These are phyloP conservation scores for Ceratobasidium sp. DNA, from an alignment of 1,284 basidiomycete genomes.

Conservation along the genomic window DNA sequence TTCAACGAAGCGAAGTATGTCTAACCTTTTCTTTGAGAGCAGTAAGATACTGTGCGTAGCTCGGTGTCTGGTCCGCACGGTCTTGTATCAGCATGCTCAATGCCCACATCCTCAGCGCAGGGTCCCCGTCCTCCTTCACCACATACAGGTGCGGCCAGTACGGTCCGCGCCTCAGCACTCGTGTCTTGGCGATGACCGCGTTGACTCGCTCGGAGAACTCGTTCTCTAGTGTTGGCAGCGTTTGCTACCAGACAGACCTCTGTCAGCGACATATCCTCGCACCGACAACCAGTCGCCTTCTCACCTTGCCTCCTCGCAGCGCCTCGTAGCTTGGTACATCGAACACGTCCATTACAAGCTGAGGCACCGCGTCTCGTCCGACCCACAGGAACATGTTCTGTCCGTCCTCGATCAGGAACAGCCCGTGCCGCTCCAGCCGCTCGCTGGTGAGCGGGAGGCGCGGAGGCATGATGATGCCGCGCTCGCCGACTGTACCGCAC, in stretches of 20 bases:
- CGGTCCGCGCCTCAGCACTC: slow-evolving; percentile 88
- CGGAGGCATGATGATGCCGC: slow-evolving; percentile 83
- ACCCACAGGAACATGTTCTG: slow-evolving; percentile 99
- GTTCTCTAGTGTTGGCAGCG: slow-evolving; percentile 90
- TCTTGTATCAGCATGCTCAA: slow-evolving; percentile 95
- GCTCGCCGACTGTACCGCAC: slow-evolving; percentile 78
- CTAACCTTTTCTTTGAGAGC: slow-evolving; percentile 79
- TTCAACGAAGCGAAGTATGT: slow-evolving; percentile 17
- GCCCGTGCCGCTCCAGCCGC: slow-evolving; percentile 91
- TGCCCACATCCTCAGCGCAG: slow-evolving; percentile 92
- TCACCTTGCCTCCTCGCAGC: slow-evolving; percentile 90
- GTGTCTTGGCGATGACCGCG: slow-evolving; percentile 90
- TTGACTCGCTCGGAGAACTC: slow-evolving; percentile 93
- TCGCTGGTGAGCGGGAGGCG: slow-evolving; percentile 94
- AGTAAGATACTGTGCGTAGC: slow-evolving; percentile 93
- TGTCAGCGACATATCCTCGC: background rate
- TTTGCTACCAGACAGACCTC: slow-evolving; percentile 63
- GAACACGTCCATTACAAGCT: slow-evolving; percentile 95
- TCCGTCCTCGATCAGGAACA: slow-evolving; percentile 97
- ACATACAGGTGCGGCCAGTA: slow-evolving; percentile 97
- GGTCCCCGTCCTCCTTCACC: slow-evolving; percentile 98
- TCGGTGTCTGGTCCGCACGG: slow-evolving; percentile 91
- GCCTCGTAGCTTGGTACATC: slow-evolving; percentile 88
- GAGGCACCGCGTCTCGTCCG: slow-evolving; percentile 95
- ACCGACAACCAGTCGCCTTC: slow-evolving; percentile 45